A percentile compares a stretch with the other conserved stretches of the same genome.
Evolutionary conservation across 2,329 filamentous ascomycete genomes (phyloP).

Genomic region (Paraphoma sp.): DNA sequence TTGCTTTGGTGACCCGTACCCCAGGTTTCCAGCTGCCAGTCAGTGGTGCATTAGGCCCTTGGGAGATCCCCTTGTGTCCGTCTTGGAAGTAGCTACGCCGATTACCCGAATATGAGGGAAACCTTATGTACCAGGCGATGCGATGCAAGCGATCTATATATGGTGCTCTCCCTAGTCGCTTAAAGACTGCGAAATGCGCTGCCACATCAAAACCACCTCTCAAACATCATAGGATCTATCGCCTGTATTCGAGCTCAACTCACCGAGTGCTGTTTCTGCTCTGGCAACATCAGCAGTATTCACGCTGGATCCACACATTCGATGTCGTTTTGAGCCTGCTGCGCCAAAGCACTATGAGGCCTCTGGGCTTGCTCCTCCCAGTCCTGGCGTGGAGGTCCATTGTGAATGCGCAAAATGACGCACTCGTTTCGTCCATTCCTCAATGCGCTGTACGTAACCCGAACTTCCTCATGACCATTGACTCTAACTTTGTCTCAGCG

Average conservation of each 20-base stretch:
- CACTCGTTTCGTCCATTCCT: background rate
- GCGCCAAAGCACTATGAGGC: background rate
- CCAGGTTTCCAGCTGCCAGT: background rate
- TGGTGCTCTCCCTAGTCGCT: too few relatives aligned
- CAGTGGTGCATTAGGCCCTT: background rate
- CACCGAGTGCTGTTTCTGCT: background rate
- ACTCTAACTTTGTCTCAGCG: conserved; percentile 5
- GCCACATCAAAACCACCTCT: too few relatives aligned
- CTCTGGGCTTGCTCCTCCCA: background rate
- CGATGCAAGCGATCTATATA: background rate
- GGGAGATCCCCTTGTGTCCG: background rate
- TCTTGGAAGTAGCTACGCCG: background rate
- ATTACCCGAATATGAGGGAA: background rate
- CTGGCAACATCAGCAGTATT: too few relatives aligned
- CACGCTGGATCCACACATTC: too few relatives aligned
- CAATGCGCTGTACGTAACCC: background rate
- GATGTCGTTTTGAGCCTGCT: background rate
- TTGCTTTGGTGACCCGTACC: background rate
- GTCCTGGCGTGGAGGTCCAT: background rate
- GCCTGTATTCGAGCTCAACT: background rate
- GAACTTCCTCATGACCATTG: background rate
- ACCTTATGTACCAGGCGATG: background rate
- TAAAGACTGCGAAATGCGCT: too few relatives aligned
- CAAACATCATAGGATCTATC: too few relatives aligned
- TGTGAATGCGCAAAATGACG: background rate